Evolutionary conservation across 768 basidiomycete species (phyloP).

Genomic region (Boletus eberwhitei): DNA sequence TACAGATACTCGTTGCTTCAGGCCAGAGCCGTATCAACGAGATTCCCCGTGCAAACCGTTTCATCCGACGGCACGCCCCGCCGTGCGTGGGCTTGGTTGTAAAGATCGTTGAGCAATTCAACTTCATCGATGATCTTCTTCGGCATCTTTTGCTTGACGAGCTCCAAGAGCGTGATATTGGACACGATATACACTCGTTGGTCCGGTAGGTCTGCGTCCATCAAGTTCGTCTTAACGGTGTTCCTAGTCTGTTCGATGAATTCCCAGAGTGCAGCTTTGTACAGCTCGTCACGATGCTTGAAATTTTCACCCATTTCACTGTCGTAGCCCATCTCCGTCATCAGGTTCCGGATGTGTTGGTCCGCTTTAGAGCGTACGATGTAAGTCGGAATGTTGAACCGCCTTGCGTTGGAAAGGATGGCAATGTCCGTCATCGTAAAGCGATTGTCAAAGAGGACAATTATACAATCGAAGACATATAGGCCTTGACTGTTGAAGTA

Average conservation of each 20-base stretch:
- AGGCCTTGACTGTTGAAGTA: not conserved
- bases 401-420: not conserved
- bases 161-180: constrained; percentile 8
- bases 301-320: not conserved
- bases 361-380: not conserved
- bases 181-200: constrained; percentile 24
- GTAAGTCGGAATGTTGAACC: not conserved
- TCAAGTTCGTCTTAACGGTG: constrained; percentile 13
- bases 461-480: not conserved
- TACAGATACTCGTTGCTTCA: not conserved
- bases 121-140: constrained; percentile 12
- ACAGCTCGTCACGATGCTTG: not conserved
- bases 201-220: constrained; percentile 15
- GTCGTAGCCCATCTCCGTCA: not conserved
- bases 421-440: not conserved
- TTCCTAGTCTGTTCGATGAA: constrained; percentile 20
- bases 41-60: not conserved
- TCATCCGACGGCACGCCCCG: not conserved
- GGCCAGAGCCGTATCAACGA: not conserved
- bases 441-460: not conserved
- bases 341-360: not conserved
- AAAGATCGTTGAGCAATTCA: constrained; percentile 13
- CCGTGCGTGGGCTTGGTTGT: constrained; percentile 6
- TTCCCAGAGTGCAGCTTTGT: constrained; percentile 14
- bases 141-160: constrained; percentile 3